Percentiles rank a stretch among this genome's conserved stretches.
Evolutionary conservation across 257 asterid genomes (phyloP).

Genomic region (Jaltomata sinuosa): DNA sequence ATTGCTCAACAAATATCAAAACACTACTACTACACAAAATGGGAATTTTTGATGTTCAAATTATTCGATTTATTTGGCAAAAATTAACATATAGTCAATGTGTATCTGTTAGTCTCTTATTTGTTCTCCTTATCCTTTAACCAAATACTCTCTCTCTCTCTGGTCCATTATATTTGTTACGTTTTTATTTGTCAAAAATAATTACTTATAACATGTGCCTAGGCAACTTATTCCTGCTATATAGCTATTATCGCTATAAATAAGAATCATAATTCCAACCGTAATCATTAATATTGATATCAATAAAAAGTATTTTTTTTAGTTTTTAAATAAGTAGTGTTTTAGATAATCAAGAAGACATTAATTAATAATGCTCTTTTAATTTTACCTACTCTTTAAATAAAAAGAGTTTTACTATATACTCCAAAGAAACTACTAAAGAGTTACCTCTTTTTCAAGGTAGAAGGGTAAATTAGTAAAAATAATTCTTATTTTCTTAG

Average conservation of each 20-base stretch:
- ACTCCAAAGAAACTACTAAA: too few species aligned
- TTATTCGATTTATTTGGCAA: neutral
- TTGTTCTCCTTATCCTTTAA: neutral
- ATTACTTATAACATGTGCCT: neutral
- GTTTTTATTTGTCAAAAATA: neutral
- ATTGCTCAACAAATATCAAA: neutral
- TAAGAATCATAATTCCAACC: neutral
- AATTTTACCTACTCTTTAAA: too few species aligned
- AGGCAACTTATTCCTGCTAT: neutral
- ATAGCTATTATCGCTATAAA: too few species aligned
- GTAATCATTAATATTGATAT: neutral
- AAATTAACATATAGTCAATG: neutral
- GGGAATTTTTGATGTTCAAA: neutral
- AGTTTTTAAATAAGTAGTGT: too few species aligned
- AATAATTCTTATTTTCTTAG: too few species aligned
- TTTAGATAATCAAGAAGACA: too few species aligned
- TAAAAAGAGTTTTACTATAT: too few species aligned
- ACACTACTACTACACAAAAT: neutral
- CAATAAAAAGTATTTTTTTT: neutral
- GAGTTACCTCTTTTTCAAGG: too few species aligned
- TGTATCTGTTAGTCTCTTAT: neutral
- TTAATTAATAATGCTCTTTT: too few species aligned
- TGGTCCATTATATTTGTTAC: too few species aligned
- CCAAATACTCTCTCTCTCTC: neutral
- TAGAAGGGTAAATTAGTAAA: too few species aligned